These are phyloP conservation scores for Stagonosporopsis chrysanthemi DNA, from an alignment of 2,329 filamentous ascomycete genomes.

Conservation along the genomic window DNA sequence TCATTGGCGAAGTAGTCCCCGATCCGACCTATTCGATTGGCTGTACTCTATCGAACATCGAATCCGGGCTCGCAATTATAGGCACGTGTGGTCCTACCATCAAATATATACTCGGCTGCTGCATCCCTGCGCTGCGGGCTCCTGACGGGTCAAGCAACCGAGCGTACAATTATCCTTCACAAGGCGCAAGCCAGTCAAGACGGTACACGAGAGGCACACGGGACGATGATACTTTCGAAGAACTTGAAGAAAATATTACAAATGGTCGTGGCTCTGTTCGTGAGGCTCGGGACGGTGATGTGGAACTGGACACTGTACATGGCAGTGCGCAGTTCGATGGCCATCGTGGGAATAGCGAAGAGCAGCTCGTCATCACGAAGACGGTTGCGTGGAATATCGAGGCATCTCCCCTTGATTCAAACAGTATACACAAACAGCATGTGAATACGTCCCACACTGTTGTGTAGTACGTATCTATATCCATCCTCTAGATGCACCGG, in stretches of 20 bases:
- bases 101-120: conserved; percentile 27
- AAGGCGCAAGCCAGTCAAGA: conserved; percentile 5
- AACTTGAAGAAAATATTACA: background rate
- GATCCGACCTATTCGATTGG: conserved; percentile 22
- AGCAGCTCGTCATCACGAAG: conserved; percentile 15
- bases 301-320: background rate
- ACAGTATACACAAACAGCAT: conserved; percentile 7
- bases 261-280: too few species aligned
- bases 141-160: conserved; percentile 12
- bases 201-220: conserved; percentile 2
- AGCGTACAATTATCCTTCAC: conserved; percentile 8
- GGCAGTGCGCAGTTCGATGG: background rate
- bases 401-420: conserved; percentile 7
- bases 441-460: conserved; percentile 5
- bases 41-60: conserved; percentile 28
- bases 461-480: background rate
- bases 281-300: too few species aligned
- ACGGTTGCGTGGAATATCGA: conserved; percentile 15
- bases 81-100: conserved; percentile 28
- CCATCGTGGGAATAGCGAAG: background rate
- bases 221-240: background rate
- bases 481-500: too few species aligned
- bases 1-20: conserved; percentile 2
- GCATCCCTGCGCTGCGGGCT: conserved; percentile 24
- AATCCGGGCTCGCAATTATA: conserved; percentile 28